Conservation (phyloP, 1,139 yeast genomes). For the Nematodospora anomalae region DNA sequence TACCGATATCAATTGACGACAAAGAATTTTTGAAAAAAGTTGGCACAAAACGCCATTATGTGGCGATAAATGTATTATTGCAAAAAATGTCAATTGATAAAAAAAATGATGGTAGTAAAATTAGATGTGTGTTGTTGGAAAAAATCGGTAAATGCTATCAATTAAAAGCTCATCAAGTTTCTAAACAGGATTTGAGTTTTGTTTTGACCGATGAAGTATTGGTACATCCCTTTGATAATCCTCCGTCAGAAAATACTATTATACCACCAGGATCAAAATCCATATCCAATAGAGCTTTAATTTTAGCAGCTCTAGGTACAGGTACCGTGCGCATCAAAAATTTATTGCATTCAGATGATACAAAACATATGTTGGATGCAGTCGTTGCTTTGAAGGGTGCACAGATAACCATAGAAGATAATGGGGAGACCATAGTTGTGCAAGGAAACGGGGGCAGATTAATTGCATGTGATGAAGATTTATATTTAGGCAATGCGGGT, state of each 20-base stretch:
- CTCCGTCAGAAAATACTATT: conserved; percentile 49
- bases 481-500: conserved; percentile 96
- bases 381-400: conserved; percentile 81
- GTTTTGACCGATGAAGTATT: conserved; percentile 81
- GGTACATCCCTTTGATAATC: conserved; percentile 54
- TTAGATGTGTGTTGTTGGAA: conserved; percentile 81
- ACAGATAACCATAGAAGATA: conserved; percentile 72
- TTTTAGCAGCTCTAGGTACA: conserved; percentile 85
- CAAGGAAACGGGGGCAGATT: conserved; percentile 85
- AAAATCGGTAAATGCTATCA: conserved; percentile 88
- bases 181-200: conserved; percentile 76
- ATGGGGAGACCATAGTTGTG: conserved; percentile 84
- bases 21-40: conserved; percentile 62
- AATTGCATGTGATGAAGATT: conserved; percentile 56
- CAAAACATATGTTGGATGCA: conserved; percentile 92
- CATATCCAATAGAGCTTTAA: conserved; percentile 90
- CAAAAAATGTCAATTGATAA: conserved; percentile 93
- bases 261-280: conserved; percentile 97
- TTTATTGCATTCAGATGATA: conserved; percentile 91
- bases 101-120: conserved; percentile 90
- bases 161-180: conserved; percentile 79
- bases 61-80: conserved; percentile 71
- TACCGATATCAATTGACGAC: conserved; percentile 81
- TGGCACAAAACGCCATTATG: conserved; percentile 57
- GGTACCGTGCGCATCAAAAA: conserved; percentile 85